Evolutionary conservation across 1,284 basidiomycete genomes (phyloP).

Genomic region (Gyrodon tennesseensis): DNA sequence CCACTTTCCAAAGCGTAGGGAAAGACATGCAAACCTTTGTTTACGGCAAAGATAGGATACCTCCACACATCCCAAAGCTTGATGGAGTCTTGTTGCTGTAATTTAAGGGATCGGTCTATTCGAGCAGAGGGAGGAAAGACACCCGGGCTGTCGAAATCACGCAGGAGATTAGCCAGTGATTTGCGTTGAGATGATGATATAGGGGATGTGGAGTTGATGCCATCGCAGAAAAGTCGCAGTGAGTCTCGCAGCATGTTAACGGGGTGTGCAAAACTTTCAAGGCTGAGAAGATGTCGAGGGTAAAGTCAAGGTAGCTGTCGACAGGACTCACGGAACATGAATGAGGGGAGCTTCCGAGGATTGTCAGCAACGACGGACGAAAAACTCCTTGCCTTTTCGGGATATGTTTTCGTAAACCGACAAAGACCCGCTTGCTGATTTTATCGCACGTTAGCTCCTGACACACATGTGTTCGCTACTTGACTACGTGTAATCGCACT

Average conservation of each 20-base stretch:
- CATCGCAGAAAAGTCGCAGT: conserved; percentile 30
- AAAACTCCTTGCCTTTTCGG: conserved; percentile 30
- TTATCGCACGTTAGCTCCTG: conserved; percentile 20
- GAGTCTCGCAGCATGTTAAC: conserved; percentile 37
- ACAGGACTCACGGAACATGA: conserved; percentile 1
- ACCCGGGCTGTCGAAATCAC: conserved; percentile 66
- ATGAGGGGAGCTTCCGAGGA: not conserved
- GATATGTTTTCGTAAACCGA: conserved; percentile 30
- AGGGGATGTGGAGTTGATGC: conserved; percentile 25
- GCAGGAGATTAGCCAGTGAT: conserved; percentile 45
- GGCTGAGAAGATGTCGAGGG: not conserved
- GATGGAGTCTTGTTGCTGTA: conserved; percentile 54
- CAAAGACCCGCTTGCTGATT: conserved; percentile 3
- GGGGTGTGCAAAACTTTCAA: not conserved
- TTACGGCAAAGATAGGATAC: conserved; percentile 61
- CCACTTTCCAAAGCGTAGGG: not conserved
- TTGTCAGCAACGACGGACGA: no score
- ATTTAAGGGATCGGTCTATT: conserved; percentile 63
- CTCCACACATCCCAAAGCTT: conserved; percentile 69
- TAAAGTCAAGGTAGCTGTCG: conserved; percentile 2
- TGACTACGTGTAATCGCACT: conserved; percentile 11
- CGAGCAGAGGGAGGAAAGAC: conserved; percentile 67
- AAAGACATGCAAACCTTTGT: conserved; percentile 57
- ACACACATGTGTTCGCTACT: not conserved
- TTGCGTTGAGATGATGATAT: conserved; percentile 27